Conservation (phyloP, 2,329 filamentous ascomycete species). For the Exophiala sp. region DNA sequence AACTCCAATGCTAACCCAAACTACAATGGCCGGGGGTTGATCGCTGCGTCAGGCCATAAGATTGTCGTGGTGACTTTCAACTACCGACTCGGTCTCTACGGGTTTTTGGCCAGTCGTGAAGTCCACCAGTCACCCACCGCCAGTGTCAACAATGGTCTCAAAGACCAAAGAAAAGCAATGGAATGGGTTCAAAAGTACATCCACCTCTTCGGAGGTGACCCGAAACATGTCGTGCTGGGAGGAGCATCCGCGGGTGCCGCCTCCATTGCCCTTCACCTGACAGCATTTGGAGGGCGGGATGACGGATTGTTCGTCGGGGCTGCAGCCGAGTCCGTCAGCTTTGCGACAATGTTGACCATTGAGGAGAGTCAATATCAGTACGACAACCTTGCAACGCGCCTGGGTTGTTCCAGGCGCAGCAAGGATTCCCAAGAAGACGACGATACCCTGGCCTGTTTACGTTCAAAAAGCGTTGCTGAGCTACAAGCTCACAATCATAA, state of each 20-base stretch:
- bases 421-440: not conserved
- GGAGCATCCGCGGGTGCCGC: conserved; percentile 63
- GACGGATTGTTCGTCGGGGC: conserved; percentile 49
- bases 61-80: conserved; percentile 69
- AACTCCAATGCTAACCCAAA: conserved; percentile 54
- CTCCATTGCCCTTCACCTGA: conserved; percentile 60
- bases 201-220: conserved; percentile 61
- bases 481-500: conserved; percentile 45
- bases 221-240: conserved; percentile 60
- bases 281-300: conserved; percentile 46
- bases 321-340: conserved; percentile 51
- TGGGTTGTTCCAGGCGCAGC: conserved; percentile 38
- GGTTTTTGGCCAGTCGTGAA: conserved; percentile 60
- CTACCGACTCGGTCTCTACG: conserved; percentile 68
- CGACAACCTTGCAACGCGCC: conserved; percentile 46
- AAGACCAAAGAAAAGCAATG: conserved; percentile 63
- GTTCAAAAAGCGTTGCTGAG: conserved; percentile 38
- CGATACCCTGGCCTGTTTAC: conserved; percentile 39
- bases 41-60: conserved; percentile 51
- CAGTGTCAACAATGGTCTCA: conserved; percentile 60
- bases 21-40: conserved; percentile 57
- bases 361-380: conserved; percentile 48
- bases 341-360: conserved; percentile 45
- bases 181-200: conserved; percentile 66
- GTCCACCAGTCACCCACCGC: conserved; percentile 39